These are phyloP conservation scores for Cyclotella atomus DNA, from an alignment of 108 stramenopile species.

Conservation along the genomic window DNA sequence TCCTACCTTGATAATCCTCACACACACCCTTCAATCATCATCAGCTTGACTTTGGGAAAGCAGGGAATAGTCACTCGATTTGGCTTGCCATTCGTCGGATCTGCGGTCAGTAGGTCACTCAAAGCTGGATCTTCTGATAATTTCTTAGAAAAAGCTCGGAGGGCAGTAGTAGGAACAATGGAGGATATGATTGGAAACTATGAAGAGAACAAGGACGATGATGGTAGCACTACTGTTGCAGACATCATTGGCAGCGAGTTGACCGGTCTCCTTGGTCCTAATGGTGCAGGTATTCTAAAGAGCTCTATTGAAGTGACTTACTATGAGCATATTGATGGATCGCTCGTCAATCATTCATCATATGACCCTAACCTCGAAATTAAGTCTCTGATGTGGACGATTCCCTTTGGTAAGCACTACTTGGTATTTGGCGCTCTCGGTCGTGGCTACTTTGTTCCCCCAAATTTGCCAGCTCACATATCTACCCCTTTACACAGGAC, in stretches of 20 bases:
- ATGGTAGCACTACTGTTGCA: conserved; percentile 18
- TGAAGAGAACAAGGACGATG: conserved; percentile 11
- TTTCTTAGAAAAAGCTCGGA: not conserved
- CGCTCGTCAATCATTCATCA: not conserved
- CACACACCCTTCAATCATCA: too few species aligned
- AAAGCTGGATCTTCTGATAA: conserved; percentile 4
- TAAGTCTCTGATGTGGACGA: conserved; percentile 37
- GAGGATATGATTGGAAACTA: conserved; percentile 11
- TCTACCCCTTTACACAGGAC: too few species aligned
- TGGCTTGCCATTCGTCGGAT: conserved; percentile 6
- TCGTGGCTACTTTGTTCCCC: too few species aligned
- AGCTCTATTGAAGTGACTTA: not conserved
- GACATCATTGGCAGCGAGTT: conserved; percentile 22
- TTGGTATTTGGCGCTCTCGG: too few species aligned
- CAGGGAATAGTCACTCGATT: conserved; percentile 37
- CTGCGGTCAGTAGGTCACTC: not conserved
- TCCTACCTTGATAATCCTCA: too few species aligned
- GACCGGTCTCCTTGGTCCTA: conserved; percentile 15
- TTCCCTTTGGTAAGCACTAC: too few species aligned
- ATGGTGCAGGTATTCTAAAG: not conserved
- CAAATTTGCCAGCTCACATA: too few species aligned
- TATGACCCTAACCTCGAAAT: not conserved
- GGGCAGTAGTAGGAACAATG: conserved; percentile 14
- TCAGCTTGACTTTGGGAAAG: conserved; percentile 20
- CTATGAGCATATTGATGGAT: conserved; percentile 9